Conservation (phyloP, 2,329 filamentous ascomycete species). For the Ascochyta koolunga region DNA sequence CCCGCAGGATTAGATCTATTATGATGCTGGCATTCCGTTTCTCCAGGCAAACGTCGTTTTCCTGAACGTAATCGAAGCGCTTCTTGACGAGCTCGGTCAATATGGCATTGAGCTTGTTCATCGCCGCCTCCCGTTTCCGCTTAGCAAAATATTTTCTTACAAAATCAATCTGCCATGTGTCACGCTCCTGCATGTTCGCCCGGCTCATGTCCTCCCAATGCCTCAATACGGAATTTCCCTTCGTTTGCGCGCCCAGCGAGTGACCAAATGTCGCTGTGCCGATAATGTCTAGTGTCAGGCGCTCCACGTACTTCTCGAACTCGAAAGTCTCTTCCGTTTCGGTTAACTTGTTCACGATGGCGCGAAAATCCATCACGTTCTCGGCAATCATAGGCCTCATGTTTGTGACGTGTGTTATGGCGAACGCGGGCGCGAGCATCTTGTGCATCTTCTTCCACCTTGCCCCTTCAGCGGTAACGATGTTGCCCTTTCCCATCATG, state of each 20-base stretch:
- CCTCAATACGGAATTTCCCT: slow-evolving; percentile 25
- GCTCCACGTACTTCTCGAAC: slow-evolving; percentile 29
- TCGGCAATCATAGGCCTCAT: slow-evolving; percentile 41
- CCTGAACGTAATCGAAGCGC: slow-evolving; percentile 42
- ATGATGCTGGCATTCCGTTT: slow-evolving; percentile 44
- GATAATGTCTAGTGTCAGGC: slow-evolving; percentile 39
- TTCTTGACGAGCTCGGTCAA: slow-evolving; percentile 45
- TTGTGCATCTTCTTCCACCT: slow-evolving; percentile 45
- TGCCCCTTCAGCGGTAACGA: slow-evolving; percentile 40
- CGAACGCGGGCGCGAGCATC: slow-evolving; percentile 48
- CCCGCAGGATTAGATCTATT: slow-evolving; percentile 43
- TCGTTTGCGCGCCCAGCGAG: slow-evolving; percentile 32
- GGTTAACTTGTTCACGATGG: slow-evolving; percentile 27
- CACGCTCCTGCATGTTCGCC: slow-evolving; percentile 15
- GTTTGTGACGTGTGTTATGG: slow-evolving; percentile 36
- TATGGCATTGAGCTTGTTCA: slow-evolving; percentile 38
- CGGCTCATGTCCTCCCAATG: slow-evolving; percentile 29
- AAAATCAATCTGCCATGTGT: slow-evolving; percentile 25
- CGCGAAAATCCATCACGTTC: slow-evolving; percentile 41
- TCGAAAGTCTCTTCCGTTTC: slow-evolving; percentile 30
- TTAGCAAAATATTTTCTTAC: slow-evolving; percentile 21
- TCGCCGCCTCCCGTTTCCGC: slow-evolving; percentile 15
- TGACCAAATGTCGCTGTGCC: slow-evolving; percentile 32
- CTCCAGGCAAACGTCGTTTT: slow-evolving; percentile 43
- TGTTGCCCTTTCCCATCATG: slow-evolving; percentile 35